Evolutionary conservation across 805 yeast species (phyloP).

Genomic region (Yueomyces sp.): DNA sequence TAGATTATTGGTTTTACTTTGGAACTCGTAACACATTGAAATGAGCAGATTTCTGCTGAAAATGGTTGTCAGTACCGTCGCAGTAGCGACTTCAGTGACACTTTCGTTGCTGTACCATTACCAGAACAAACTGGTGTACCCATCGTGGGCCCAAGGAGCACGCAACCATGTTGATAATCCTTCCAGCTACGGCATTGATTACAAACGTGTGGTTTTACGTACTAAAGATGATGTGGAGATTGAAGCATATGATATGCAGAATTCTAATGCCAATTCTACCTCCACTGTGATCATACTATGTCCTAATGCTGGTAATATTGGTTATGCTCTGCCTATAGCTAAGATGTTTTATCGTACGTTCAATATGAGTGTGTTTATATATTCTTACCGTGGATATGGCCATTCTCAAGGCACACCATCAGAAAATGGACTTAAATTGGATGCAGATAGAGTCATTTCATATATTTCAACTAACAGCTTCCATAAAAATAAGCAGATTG

Average conservation of each 20-base stretch:
- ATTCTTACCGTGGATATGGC: constrained; percentile 89
- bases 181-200: constrained; percentile 49
- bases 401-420: constrained; percentile 59
- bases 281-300: constrained; percentile 66
- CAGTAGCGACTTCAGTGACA: constrained; percentile 31
- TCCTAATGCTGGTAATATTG: constrained; percentile 95
- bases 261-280: constrained; percentile 24
- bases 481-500: constrained; percentile 33
- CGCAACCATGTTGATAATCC: constrained; percentile 64
- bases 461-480: constrained; percentile 40
- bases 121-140: constrained; percentile 64
- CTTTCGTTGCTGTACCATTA: constrained; percentile 44
- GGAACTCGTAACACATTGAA: no score
- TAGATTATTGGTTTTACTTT: no score
- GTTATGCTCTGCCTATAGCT: constrained; percentile 75
- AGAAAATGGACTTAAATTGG: constrained; percentile 70
- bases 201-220: constrained; percentile 40
- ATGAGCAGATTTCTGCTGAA: constrained; percentile 8
- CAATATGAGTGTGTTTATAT: constrained; percentile 65
- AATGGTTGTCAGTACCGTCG: constrained; percentile 29
- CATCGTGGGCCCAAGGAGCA: constrained; percentile 67
- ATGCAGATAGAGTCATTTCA: constrained; percentile 59
- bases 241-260: constrained; percentile 40
- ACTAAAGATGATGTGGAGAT: constrained; percentile 62
- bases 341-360: constrained; percentile 46